Base-by-base conservation (phyloP, 257 asterid species). In the Rhazya stricta region DNA sequence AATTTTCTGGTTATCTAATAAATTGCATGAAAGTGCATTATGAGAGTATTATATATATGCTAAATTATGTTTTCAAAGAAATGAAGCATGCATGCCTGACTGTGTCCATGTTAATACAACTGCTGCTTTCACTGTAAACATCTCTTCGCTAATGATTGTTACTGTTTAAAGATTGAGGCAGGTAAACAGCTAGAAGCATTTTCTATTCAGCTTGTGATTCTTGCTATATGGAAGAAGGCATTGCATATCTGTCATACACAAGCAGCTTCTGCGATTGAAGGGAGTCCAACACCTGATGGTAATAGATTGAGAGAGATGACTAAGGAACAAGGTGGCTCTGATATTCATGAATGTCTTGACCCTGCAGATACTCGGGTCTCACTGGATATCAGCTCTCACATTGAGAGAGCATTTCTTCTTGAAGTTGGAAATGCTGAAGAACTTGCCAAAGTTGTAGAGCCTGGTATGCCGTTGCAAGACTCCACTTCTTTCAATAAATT, bases 211-310 rank as follows among this genome's bases (percentile, higher is more conserved):
- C 92, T 93, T 61, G 93, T 89, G 60, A 85, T 83, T 87, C 97
- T 93, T 83, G 97, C 98, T 78, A 86, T 88, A 79, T 89, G 98
- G 98, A 93, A 93, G 90, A 93, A 93, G 84, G 96, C 96, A 39
- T 73, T 93, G 80, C 81, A 87, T 78, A 86, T 93, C 45, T 91
- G 95, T 83, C 96, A 88, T 74, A 83, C 96, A 42, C 90, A 85
- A 82, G 93, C 96, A 43, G 92, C 95, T 60, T 91, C 96, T 73
- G 93, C 94, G 58, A 70, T 82, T 74, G 97, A 91, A 84, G 91
- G 91, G 78, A 83, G 85, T 82, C 86, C 89, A 15, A 74, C 77
- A 79, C 85, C 76, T 74, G 90, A 85, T 69, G 73, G 84, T 57
- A 66, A 80, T 67, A 83, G 78, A 82, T 80, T 74, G 73, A 79